Evolutionary conservation across 1,139 yeast species (phyloP), one percentile per base, ranked within the genome.

Genomic region (Arxiozyma heterogenica): DNA sequence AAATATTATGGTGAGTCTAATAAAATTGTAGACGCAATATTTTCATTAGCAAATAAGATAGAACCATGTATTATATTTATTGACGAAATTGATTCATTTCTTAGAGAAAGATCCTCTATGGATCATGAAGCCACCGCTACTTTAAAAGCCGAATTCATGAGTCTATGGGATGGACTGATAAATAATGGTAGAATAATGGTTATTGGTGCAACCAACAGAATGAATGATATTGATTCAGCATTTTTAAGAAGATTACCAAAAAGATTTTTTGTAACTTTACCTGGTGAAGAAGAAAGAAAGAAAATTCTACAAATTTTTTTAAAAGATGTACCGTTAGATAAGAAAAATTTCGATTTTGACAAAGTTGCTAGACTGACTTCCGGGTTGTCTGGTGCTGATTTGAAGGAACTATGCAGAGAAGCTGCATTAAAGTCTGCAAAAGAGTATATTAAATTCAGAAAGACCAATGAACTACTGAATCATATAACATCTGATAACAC

Each of bases 1-100:
- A 93, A 93, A 71, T 93, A 97, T 96, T 93, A 89, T 68, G 98
- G 98, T 21, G 98, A 93, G 69, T 84, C 94, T 49, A 93, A 93
- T 70, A 93, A 93, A 73, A 83, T 91, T 49, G 95, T 91, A 1
- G 95, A 93, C 60, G 98, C 97, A 1, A 81, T 93, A 49, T 93
- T 93, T 66, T 85, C 96, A 15, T 76, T 93, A 57, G 98, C 98
- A 4, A 79, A 81, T 58, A 93, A 93, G 68, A 77, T 93, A 49
- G 93, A 90, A 68, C 98, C 98, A 1, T 89, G 97, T 70, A 93
- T 93, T 60, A 84, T 93, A 52, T 93, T 93, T 69, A 90, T 93
- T 59, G 98, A 93, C 72, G 98, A 93, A 71, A 93, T 93, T 58
- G 98, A 93, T 71, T 88, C 97, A 12, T 91, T 93, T 66, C 75